Percentiles rank a stretch among this genome's conserved stretches.
Evolutionary conservation across 805 yeast species (phyloP).

Genomic region (Ogataea corticis): DNA sequence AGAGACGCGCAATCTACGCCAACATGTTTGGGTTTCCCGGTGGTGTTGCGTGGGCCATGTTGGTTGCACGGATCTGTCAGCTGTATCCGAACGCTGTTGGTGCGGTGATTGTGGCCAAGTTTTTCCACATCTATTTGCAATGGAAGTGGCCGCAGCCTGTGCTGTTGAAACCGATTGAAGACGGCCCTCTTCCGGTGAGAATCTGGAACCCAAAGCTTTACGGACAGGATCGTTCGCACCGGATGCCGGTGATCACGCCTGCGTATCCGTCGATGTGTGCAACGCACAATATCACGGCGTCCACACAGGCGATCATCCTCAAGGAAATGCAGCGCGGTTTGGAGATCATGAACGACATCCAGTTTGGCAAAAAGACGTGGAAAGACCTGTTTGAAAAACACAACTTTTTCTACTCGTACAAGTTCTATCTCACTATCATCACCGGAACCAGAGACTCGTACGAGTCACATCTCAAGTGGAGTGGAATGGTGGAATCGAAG

Average conservation of each 20-base stretch:
- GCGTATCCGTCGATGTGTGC: slow-evolving; percentile 99
- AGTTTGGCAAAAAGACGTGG: slow-evolving; percentile 68
- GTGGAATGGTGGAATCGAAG: slow-evolving; percentile 90
- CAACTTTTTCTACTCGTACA: slow-evolving; percentile 78
- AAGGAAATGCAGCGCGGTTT: slow-evolving; percentile 79
- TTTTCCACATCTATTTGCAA: slow-evolving; percentile 78
- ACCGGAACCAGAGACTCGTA: slow-evolving; percentile 71
- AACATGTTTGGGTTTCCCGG: slow-evolving; percentile 98
- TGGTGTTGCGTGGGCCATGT: slow-evolving; percentile 99
- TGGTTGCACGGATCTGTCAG: slow-evolving; percentile 97
- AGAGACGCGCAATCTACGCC: slow-evolving; percentile 89
- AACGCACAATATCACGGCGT: slow-evolving; percentile 88
- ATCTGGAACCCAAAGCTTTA: slow-evolving; percentile 96
- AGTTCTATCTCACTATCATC: slow-evolving; percentile 80
- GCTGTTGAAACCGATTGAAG: slow-evolving; percentile 86
- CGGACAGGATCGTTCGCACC: slow-evolving; percentile 83
- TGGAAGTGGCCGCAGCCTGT: slow-evolving; percentile 99
- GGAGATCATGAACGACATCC: slow-evolving; percentile 67
- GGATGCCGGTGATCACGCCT: slow-evolving; percentile 98
- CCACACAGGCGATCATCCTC: slow-evolving; percentile 81
- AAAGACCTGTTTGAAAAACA: slow-evolving; percentile 73
- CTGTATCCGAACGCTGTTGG: slow-evolving; percentile 95
- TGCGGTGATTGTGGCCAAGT: slow-evolving; percentile 85
- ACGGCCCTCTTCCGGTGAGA: slow-evolving; percentile 93
- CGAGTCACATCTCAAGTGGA: slow-evolving; percentile 88